Evolutionary conservation across 2,329 filamentous ascomycete species (phyloP), one percentile per base, ranked within the genome.

Genomic region (Hysterium pulicare): DNA sequence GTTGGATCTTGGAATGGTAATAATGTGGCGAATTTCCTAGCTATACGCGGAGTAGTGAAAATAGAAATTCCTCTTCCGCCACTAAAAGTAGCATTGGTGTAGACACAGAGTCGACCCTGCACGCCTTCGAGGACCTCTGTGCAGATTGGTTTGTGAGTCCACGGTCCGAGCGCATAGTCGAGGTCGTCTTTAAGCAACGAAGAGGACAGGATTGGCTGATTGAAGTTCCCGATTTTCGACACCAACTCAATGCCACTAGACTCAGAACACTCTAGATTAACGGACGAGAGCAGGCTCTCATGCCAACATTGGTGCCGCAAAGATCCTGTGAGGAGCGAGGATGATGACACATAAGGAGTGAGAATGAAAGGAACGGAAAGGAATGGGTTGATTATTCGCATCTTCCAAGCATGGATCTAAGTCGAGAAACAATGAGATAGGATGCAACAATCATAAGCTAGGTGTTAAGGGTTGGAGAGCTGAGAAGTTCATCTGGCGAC

Each of bases 21-120:
- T 1, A 66, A 43, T 1, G 42, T 35, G 7, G 49, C 48, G 17
- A 62, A 50, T 24, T 54, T 21, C 3, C 38, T 33, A 2, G 63
- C 60, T 22, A 65, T 33, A 1, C 23, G 32, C 10, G 60, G 62
- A 0, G 61, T 65, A 0, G 63, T 67, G 38, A 67, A 57, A 5
- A 67, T 54, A 0, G 62, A 61, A 3, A 66, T 64, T 2, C 63
- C 62, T 1, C 61, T 54, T 6, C 55, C 56, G n/a, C 49, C 33
- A 24, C 45, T 50, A 24, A 64, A 64, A 1, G 55, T 50, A 1
- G 46, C 36, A 30, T 49, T 49, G 9, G 61, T 65, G 43, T 62
- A 67, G 3, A 61, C 46, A 34, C 62, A 67, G 1, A 67, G 54
- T 5, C 50, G 48, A n/a, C 44, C 47, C 7, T 53, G 49, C 20